These are phyloP conservation scores for Drosera capensis DNA, from an alignment of 148 eudicot genomes.

Conservation along the genomic window DNA sequence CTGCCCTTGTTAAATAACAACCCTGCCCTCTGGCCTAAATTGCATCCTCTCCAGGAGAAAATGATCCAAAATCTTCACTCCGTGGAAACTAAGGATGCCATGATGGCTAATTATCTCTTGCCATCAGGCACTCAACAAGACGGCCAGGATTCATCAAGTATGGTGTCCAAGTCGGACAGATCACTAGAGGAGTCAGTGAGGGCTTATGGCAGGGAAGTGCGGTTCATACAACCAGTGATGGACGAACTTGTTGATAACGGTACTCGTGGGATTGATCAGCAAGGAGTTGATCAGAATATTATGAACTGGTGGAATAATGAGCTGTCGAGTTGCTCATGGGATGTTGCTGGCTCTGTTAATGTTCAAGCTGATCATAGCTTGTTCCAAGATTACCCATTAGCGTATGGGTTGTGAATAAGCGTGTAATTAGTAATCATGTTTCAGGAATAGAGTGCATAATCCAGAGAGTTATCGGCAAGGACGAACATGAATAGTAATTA, in stretches of 20 bases:
- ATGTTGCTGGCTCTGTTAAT: not conserved
- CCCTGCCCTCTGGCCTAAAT: conserved; percentile 62
- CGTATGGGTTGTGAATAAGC: not conserved
- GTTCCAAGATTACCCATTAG: conserved; percentile 1
- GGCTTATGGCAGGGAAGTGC: not conserved
- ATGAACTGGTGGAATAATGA: not conserved
- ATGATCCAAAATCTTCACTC: conserved; percentile 39
- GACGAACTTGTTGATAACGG: conserved; percentile 19
- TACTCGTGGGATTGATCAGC: conserved; percentile 1
- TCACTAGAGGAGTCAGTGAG: not conserved
- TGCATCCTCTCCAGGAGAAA: conserved; percentile 62
- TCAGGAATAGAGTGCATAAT: not conserved
- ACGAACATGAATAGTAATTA: too few species aligned
- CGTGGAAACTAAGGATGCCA: conserved; percentile 6
- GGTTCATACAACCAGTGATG: conserved; percentile 17
- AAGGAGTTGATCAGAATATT: conserved; percentile 1
- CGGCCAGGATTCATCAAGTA: conserved; percentile 3
- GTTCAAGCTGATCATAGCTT: not conserved
- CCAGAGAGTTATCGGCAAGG: too few species aligned
- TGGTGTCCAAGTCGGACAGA: conserved; percentile 2
- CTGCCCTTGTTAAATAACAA: conserved; percentile 39
- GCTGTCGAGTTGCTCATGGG: not conserved
- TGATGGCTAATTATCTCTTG: conserved; percentile 9
- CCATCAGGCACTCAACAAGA: conserved; percentile 5
- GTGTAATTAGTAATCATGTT: not conserved